These are phyloP conservation scores for Leccinum griseonigrum DNA, from an alignment of 1,284 basidiomycete genomes.

Conservation along the genomic window DNA sequence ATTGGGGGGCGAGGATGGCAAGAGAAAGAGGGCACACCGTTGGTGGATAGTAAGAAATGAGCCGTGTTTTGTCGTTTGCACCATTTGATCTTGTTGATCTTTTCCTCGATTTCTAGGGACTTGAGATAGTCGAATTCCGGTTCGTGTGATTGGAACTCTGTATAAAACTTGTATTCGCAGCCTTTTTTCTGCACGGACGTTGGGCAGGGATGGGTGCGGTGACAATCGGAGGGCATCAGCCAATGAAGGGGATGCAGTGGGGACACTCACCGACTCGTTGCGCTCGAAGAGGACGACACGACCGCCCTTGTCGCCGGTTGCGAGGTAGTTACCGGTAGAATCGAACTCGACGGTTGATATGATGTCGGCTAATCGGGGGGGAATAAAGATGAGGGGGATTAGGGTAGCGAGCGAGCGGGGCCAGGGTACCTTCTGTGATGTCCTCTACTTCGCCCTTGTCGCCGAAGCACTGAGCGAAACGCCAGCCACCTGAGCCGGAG, in stretches of 20 bases:
- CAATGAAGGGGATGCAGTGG: conserved; percentile 6
- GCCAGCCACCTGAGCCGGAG: conserved; percentile 87
- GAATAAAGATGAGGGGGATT: conserved; percentile 29
- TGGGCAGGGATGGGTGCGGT: conserved; percentile 3
- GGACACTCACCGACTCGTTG: conserved; percentile 85
- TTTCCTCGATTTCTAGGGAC: conserved; percentile 99
- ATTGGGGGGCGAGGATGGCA: background rate
- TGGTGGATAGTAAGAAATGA: conserved; percentile 96
- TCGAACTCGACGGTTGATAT: conserved; percentile 99
- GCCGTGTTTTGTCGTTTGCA: conserved; percentile 97
- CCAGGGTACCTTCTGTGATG: conserved; percentile 87
- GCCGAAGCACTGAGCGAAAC: conserved; percentile 99
- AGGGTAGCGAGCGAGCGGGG: conserved; percentile 17
- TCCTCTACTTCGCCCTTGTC: conserved; percentile 99
- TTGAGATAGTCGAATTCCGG: conserved; percentile 99
- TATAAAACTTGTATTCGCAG: conserved; percentile 99
- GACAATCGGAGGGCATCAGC: conserved; percentile 34
- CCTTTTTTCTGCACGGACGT: conserved; percentile 82
- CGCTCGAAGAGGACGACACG: conserved; percentile 98
- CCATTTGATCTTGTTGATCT: conserved; percentile 99
- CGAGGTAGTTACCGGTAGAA: conserved; percentile 98
- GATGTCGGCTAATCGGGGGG: conserved; percentile 77
- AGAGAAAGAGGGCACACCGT: conserved; percentile 56
- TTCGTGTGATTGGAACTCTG: conserved; percentile 99
- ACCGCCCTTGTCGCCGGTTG: conserved; percentile 99